Percentiles rank a stretch among this genome's conserved stretches.
Evolutionary conservation across 148 eudicot genomes (phyloP).

Genomic region (Rhododendron molle): DNA sequence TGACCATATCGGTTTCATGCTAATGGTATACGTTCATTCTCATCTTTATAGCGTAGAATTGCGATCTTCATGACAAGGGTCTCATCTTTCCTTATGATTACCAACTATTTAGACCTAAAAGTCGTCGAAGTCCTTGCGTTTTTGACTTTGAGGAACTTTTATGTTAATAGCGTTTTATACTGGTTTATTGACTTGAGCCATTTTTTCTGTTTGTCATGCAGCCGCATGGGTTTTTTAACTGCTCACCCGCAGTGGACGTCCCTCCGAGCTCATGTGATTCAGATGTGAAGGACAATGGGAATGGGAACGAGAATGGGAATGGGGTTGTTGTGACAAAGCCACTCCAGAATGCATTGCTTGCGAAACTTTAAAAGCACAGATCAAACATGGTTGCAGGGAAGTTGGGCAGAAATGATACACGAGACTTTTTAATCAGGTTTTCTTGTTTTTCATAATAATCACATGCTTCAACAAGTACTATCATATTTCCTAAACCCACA

Average conservation of each 20-base stretch:
- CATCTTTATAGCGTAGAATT: neutral
- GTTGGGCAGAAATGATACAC: neutral
- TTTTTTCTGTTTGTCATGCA: conserved; percentile 18
- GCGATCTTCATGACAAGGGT: neutral
- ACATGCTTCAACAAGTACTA: neutral
- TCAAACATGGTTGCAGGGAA: neutral
- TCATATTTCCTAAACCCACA: too few relatives aligned
- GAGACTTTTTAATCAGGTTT: too few relatives aligned
- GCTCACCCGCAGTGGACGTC: conserved; percentile 58
- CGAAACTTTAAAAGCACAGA: conserved; percentile 32
- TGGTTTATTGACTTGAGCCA: neutral
- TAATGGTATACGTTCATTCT: conserved; percentile 8
- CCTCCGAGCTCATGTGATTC: conserved; percentile 42
- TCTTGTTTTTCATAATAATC: neutral
- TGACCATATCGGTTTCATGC: conserved; percentile 81
- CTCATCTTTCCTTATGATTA: neutral
- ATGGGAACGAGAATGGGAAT: conserved; percentile 26
- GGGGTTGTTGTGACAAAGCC: conserved; percentile 26
- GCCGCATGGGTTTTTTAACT: conserved; percentile 61
- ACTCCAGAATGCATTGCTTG: conserved; percentile 23
- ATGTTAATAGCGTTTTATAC: neutral
- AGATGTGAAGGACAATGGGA: conserved; percentile 38
- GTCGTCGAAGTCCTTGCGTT: neutral
- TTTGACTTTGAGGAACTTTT: neutral
- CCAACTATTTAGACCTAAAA: neutral